Conservation (phyloP, 176 grass and related monocot genomes). For the Metroxylon sagu region DNA sequence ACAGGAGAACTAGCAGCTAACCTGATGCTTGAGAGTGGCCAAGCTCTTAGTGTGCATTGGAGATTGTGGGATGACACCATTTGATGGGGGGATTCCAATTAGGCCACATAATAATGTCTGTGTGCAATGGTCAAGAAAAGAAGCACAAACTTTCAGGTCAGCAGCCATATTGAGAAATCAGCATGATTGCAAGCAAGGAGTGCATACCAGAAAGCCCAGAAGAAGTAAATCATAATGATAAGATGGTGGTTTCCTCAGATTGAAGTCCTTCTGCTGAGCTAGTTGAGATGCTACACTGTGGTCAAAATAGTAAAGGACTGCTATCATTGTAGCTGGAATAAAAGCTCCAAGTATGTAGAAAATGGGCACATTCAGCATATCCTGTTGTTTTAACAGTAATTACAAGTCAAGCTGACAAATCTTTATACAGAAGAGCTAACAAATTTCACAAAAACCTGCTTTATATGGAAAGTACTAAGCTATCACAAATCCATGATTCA, state of each 20-base stretch:
- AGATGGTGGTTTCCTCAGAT: slow-evolving; percentile 86
- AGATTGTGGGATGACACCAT: slow-evolving; percentile 97
- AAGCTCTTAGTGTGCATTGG: slow-evolving; percentile 99
- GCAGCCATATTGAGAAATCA: no score
- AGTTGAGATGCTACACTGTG: slow-evolving; percentile 98
- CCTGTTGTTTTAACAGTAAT: slow-evolving; percentile 31
- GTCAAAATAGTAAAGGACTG: slow-evolving; percentile 96
- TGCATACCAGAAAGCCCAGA: slow-evolving; percentile 79
- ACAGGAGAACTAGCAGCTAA: slow-evolving; percentile 12
- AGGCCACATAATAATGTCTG: slow-evolving; percentile 97
- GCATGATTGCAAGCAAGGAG: neutral
- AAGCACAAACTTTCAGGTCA: neutral
- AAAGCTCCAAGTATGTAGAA: slow-evolving; percentile 91
- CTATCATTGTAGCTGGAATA: slow-evolving; percentile 95
- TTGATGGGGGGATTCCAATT: slow-evolving; percentile 85
- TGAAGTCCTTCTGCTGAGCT: slow-evolving; percentile 93
- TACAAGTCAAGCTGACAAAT: no score
- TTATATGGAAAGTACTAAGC: no score
- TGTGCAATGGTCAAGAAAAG: slow-evolving; percentile 10
- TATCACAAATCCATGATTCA: no score
- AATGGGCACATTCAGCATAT: slow-evolving; percentile 80
- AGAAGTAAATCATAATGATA: slow-evolving; percentile 99
- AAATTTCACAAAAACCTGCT: no score
- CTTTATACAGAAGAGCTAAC: no score
- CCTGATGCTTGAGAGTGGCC: slow-evolving; percentile 97